phyloP scores from a whole-genome alignment of 495 filamentous ascomycete genomes.

The Penicillium salamii region DNA sequence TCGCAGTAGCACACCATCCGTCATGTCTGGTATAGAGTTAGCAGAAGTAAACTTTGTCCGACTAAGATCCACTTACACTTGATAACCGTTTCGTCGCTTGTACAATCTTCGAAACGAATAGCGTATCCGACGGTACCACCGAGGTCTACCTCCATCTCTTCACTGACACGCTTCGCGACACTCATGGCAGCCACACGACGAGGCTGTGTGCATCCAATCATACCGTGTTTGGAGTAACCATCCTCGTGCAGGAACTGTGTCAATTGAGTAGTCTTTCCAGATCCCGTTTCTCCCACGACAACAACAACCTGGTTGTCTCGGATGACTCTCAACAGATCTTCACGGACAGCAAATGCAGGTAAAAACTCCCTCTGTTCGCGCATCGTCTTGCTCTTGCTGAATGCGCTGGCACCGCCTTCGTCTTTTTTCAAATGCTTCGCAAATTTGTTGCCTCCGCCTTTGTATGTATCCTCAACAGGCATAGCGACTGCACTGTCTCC shows the following conservation, averaged over 20 bases:
- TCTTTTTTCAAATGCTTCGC: conserved; percentile 85
- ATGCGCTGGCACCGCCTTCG: conserved; percentile 77
- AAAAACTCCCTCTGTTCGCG: conserved; percentile 91
- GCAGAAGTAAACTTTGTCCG: background rate
- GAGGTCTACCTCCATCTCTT: conserved; percentile 98
- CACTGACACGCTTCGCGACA: conserved; percentile 95
- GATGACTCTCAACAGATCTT: conserved; percentile 92
- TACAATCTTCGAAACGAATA: conserved; percentile 98
- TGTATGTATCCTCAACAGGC: conserved; percentile 68
- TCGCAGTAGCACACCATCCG: conserved; percentile 90
- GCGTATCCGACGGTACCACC: conserved; percentile 91
- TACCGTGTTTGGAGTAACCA: conserved; percentile 78
- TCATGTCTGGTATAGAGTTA: conserved; percentile 67
- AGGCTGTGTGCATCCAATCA: conserved; percentile 96
- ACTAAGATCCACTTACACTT: conserved; percentile 60
- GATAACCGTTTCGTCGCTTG: conserved; percentile 87
- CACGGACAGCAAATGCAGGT: conserved; percentile 94
- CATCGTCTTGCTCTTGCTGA: conserved; percentile 88
- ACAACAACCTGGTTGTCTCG: conserved; percentile 96
- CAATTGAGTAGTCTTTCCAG: conserved; percentile 94
- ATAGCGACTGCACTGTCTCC: conserved; percentile 80
- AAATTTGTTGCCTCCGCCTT: conserved; percentile 72
- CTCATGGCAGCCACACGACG: conserved; percentile 97
- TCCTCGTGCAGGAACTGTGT: conserved; percentile 95
- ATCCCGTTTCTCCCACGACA: conserved; percentile 94